Conservation (phyloP, 176 grass and related monocot genomes). For the Juncus inflexus region DNA sequence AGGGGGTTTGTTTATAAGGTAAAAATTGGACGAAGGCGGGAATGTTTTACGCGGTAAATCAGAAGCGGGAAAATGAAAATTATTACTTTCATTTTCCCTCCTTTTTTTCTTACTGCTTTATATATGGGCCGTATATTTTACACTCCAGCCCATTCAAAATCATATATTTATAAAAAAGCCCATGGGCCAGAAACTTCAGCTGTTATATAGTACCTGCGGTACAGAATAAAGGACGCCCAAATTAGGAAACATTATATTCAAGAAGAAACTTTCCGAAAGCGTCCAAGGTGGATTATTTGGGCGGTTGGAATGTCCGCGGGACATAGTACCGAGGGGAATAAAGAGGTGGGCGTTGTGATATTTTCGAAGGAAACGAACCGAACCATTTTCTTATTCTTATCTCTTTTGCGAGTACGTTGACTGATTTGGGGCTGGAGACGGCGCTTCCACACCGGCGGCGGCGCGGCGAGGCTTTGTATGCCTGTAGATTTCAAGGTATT, state of each 20-base stretch:
- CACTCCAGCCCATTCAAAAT: not conserved
- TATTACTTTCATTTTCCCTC: not conserved
- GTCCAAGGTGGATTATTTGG: too few relatives aligned
- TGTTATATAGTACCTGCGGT: too few relatives aligned
- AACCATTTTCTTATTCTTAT: slow-evolving; percentile 20
- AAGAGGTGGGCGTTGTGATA: not conserved
- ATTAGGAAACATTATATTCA: too few relatives aligned
- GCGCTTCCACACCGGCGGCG: slow-evolving; percentile 6
- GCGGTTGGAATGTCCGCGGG: not conserved
- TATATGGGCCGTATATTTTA: not conserved
- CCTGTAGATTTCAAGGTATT: slow-evolving; percentile 21
- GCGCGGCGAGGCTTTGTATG: slow-evolving; percentile 23
- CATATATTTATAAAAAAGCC: not conserved
- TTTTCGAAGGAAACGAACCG: not conserved
- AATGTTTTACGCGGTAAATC: slow-evolving; percentile 38
- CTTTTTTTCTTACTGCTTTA: not conserved
- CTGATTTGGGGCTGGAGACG: slow-evolving; percentile 21
- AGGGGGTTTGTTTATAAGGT: slow-evolving; percentile 4
- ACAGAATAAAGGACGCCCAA: too few relatives aligned
- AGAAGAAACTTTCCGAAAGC: too few relatives aligned
- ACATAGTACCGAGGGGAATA: slow-evolving; percentile 4
- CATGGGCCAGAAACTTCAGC: too few relatives aligned
- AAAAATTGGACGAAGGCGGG: slow-evolving; percentile 7
- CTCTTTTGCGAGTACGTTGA: slow-evolving; percentile 3
- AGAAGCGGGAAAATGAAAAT: slow-evolving; percentile 31